Evolutionary conservation across 306 rosid genomes (phyloP).

Genomic region (Medicago truncatula): DNA sequence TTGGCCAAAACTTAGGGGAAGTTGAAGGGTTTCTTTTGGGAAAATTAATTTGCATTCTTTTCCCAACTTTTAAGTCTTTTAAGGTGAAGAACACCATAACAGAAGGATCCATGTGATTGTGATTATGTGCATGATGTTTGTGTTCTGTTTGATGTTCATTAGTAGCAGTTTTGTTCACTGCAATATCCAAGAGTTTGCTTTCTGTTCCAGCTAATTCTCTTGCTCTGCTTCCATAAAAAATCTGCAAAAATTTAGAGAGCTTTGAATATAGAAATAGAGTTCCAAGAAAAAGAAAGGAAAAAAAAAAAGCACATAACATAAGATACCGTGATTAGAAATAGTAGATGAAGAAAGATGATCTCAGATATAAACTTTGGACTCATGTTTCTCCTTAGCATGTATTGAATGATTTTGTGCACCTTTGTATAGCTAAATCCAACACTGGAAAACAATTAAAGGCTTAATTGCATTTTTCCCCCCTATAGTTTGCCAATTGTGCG

Average conservation of each 20-base stretch:
- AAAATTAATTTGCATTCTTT: constrained; percentile 64
- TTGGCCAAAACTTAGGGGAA: constrained; percentile 60
- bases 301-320: not conserved
- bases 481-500: too few species aligned
- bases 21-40: constrained; percentile 70
- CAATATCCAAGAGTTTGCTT: not conserved
- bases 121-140: not conserved
- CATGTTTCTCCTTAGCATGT: constrained; percentile 15
- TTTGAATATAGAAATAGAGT: not conserved
- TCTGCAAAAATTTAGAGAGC: constrained; percentile 37
- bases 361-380: not conserved
- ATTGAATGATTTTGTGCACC: constrained; percentile 3
- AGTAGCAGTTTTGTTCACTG: not conserved
- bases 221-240: constrained; percentile 40
- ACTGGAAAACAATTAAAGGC: not conserved
- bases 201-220: constrained; percentile 28
- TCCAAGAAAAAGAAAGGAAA: not conserved
- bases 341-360: constrained; percentile 31
- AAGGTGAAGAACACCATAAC: constrained; percentile 71
- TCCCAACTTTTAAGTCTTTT: constrained; percentile 58
- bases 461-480: too few species aligned
- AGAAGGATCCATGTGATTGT: constrained; percentile 52
- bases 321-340: constrained; percentile 10
- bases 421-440: not conserved
- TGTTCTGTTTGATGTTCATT: constrained; percentile 12